These are phyloP conservation scores for Fragaria ananassa DNA, from an alignment of 306 rosid species.

Conservation along the genomic window DNA sequence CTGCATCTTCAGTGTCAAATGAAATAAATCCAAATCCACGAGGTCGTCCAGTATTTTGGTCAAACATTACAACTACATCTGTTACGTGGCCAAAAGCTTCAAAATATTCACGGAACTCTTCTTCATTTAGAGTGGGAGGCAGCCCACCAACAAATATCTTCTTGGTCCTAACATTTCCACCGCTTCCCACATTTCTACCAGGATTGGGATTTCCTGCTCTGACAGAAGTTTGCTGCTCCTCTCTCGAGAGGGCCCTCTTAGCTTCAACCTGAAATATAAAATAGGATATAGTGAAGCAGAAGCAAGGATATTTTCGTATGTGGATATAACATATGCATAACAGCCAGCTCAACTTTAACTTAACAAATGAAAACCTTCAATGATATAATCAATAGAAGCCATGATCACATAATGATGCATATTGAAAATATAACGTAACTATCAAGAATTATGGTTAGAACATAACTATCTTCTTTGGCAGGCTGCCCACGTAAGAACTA, in stretches of 20 bases:
- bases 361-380: not conserved
- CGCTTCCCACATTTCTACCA: constrained; percentile 61
- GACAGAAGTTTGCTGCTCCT: constrained; percentile 86
- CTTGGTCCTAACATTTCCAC: constrained; percentile 86
- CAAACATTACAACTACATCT: constrained; percentile 97
- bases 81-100: constrained; percentile 80
- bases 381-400: not conserved
- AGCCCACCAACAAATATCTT: constrained; percentile 97
- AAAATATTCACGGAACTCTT: constrained; percentile 81
- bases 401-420: not conserved
- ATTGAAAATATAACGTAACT: not conserved
- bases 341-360: not conserved
- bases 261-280: constrained; percentile 85
- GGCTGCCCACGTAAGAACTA: not conserved
- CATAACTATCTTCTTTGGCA: not conserved
- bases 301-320: not conserved
- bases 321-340: not conserved
- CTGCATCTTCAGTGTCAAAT: constrained; percentile 89
- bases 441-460: not conserved
- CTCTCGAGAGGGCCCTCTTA: constrained; percentile 95
- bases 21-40: constrained; percentile 97
- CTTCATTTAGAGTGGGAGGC: constrained; percentile 86
- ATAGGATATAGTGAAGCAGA: not conserved
- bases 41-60: constrained; percentile 96
- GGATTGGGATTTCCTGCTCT: constrained; percentile 67